Percentiles rank a stretch among this genome's conserved stretches.
Evolutionary conservation across 2,329 filamentous ascomycete species (phyloP).

Genomic region (Fonsecaea monophora): DNA sequence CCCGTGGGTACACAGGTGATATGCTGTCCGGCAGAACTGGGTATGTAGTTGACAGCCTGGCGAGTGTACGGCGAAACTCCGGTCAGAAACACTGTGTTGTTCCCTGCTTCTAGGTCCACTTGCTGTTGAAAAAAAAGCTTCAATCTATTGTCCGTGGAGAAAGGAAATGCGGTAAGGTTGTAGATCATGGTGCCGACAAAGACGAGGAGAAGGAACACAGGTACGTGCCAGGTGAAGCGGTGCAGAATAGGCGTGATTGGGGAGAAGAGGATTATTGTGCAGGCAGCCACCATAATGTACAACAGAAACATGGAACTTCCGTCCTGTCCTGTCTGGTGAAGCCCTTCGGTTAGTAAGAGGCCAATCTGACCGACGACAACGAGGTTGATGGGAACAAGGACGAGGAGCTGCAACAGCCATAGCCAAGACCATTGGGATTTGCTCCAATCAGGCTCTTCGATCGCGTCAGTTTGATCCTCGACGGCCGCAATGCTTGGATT

Average conservation of each 20-base stretch:
- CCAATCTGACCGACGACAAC: constrained; percentile 78
- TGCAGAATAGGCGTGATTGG: constrained; percentile 86
- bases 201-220: constrained; percentile 74
- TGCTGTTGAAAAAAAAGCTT: constrained; percentile 88
- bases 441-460: constrained; percentile 82
- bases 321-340: constrained; percentile 83
- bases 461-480: constrained; percentile 40
- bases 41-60: constrained; percentile 71
- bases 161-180: constrained; percentile 86
- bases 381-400: constrained; percentile 78
- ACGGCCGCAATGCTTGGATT: constrained; percentile 27
- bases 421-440: constrained; percentile 77
- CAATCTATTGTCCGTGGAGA: constrained; percentile 77
- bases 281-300: constrained; percentile 71
- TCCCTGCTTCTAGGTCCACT: constrained; percentile 75
- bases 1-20: constrained; percentile 58
- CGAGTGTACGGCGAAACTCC: constrained; percentile 73
- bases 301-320: constrained; percentile 75
- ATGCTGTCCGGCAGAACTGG: constrained; percentile 70
- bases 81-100: constrained; percentile 71
- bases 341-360: constrained; percentile 72
- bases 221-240: constrained; percentile 81
- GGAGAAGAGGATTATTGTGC: constrained; percentile 74
- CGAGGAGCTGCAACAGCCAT: constrained; percentile 84
- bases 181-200: constrained; percentile 80